Conservation (phyloP, 2,329 filamentous ascomycete genomes). For the Arthrobotrys pseudoclavata region DNA sequence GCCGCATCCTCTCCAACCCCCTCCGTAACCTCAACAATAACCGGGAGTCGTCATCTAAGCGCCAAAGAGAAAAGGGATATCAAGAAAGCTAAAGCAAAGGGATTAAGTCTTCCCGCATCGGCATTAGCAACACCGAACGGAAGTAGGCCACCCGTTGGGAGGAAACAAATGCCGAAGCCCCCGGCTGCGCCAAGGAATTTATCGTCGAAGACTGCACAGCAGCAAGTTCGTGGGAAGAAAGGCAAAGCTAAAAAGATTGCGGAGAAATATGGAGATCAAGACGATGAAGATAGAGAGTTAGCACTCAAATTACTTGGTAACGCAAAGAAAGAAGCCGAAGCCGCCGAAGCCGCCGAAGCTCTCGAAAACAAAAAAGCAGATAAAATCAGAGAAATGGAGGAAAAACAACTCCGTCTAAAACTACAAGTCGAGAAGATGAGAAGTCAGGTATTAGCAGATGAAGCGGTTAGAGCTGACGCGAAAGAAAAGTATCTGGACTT, state of each 20-base stretch:
- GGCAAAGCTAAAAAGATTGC: conserved; percentile 89
- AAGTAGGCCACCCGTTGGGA: conserved; percentile 39
- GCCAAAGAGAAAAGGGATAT: conserved; percentile 68
- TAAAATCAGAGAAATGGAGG: conserved; percentile 80
- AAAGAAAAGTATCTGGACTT: conserved; percentile 74
- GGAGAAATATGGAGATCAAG: conserved; percentile 91
- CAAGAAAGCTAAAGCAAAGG: conserved; percentile 67
- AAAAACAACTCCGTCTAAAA: conserved; percentile 80
- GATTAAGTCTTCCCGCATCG: conserved; percentile 36
- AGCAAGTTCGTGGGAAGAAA: conserved; percentile 77
- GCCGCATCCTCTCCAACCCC: conserved; percentile 41
- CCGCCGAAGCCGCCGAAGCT: conserved; percentile 68
- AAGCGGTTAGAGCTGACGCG: conserved; percentile 76
- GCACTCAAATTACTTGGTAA: conserved; percentile 91
- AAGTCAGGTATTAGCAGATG: conserved; percentile 65
- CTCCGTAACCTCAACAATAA: conserved; percentile 54
- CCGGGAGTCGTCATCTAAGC: conserved; percentile 64
- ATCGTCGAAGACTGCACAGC: conserved; percentile 63
- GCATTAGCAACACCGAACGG: conserved; percentile 38
- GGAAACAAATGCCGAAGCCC: conserved; percentile 61
- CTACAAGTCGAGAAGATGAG: conserved; percentile 74
- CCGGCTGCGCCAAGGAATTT: conserved; percentile 51
- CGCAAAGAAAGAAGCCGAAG: conserved; percentile 68
- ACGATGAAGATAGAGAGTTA: conserved; percentile 88
- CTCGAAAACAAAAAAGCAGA: conserved; percentile 77